Percentiles rank a stretch among this genome's conserved stretches.
Evolutionary conservation across 1,284 basidiomycete species (phyloP).

Genomic region (Heterobasidion irregulare): DNA sequence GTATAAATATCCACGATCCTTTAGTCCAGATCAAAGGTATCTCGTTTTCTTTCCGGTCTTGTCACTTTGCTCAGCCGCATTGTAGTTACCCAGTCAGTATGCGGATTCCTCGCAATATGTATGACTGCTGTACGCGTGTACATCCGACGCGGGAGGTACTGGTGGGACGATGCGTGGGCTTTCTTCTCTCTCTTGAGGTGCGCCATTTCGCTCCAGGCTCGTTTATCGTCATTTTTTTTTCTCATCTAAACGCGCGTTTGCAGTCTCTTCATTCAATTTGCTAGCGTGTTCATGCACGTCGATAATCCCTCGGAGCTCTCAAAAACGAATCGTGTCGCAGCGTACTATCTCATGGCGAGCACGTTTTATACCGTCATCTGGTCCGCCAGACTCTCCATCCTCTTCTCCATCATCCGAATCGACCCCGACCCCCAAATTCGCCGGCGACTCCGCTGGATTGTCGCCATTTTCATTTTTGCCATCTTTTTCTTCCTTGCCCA

Average conservation of each 20-base stretch:
- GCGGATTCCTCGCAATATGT: conserved; percentile 24
- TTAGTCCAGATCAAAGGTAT: conserved; percentile 21
- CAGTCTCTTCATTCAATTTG: conserved; percentile 20
- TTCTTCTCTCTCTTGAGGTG: conserved; percentile 15
- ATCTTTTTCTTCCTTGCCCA: conserved; percentile 25
- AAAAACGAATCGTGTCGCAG: conserved; percentile 19
- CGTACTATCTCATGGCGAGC: conserved; percentile 34
- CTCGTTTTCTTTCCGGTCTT: neutral
- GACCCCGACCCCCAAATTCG: conserved; percentile 22
- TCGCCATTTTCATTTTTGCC: conserved; percentile 22
- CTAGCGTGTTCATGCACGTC: conserved; percentile 24
- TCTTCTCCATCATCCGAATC: conserved; percentile 40
- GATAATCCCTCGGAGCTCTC: conserved; percentile 12
- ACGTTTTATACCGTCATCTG: conserved; percentile 35
- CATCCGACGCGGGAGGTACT: conserved; percentile 24
- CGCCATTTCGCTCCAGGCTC: conserved; percentile 14
- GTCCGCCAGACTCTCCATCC: conserved; percentile 36
- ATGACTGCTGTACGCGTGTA: conserved; percentile 27
- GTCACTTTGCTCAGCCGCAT: neutral
- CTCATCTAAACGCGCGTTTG: conserved; percentile 2
- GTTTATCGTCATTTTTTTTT: conserved; percentile 5
- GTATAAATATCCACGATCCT: conserved; percentile 15
- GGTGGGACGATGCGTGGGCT: conserved; percentile 29
- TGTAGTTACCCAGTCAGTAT: conserved; percentile 24
- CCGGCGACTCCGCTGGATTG: conserved; percentile 17